Evolutionary conservation across 495 filamentous ascomycete species (phyloP), one percentile per base, ranked within the genome.

Genomic region (Daldinia caldariorum): DNA sequence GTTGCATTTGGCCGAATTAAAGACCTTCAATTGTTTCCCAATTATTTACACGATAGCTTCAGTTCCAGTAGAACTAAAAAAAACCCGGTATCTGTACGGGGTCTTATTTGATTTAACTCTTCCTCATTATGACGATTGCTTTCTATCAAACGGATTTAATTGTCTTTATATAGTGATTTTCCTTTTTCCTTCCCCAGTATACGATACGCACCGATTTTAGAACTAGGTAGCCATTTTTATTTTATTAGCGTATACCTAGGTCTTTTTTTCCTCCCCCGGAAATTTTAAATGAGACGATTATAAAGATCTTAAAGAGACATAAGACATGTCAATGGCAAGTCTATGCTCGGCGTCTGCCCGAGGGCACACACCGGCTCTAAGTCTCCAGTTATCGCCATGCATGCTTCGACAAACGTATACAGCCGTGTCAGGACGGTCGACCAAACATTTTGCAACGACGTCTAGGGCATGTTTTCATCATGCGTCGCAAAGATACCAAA

Each of bases 401-500:
- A 63, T 67, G 35, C 67, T 51, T 51, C 70, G 66, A 58, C 61
- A 62, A 22, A 58, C 64, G 12, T 60, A 37, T 34, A 53, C 49
- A 50, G 58, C 63, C 12, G 59, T 41, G 20, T 61, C 69, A 20
- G 63, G 63, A 38, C 66, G n/a, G 39, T 53, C 69, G 38, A 58
- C 63, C 20, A 70, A 70, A 41, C 69, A 56, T 3, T 71, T 70
- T 20, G 50, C 47, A 22, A 4, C 65, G 7, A 64, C 60, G 12
- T 34, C 72, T 18, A 71, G 32, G 53, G 35, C 39, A 26, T 65
- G 55, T 4, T 75, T 77, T 41, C 72, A 57, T 35, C 69, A 61
- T 37, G 62, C 75, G 47, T 78, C 79, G 38, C 74, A 76, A 31
- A 68, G 76, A 60, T 66, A 70, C 55, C 80, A 77, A 32, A 78